Conservation (phyloP, 805 yeast species). For the Isabelozyma heimii region DNA sequence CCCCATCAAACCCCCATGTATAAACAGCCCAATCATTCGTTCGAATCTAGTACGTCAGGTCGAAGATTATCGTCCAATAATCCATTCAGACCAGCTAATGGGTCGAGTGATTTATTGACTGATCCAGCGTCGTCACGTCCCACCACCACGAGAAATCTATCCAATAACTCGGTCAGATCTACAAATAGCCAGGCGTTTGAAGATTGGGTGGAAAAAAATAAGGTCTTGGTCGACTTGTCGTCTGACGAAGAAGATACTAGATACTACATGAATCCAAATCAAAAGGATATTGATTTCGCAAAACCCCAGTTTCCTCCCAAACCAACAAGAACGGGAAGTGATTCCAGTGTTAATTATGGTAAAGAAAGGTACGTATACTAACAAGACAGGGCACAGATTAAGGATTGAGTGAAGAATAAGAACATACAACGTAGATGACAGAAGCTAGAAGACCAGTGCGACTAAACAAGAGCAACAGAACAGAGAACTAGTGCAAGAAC, state of each 20-base stretch:
- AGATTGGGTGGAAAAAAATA: constrained; percentile 55
- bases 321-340: constrained; percentile 32
- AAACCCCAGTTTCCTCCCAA: constrained; percentile 23
- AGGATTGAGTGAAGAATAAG: background rate
- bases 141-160: constrained; percentile 2
- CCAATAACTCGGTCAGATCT: background rate
- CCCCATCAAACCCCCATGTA: constrained; percentile 26
- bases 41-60: constrained; percentile 32
- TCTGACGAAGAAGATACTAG: constrained; percentile 43
- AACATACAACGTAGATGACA: too few relatives aligned
- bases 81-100: constrained; percentile 58
- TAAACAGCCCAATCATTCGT: constrained; percentile 34
- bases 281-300: constrained; percentile 3
- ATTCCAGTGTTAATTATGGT: constrained; percentile 33
- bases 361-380: background rate
- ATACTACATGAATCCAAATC: constrained; percentile 6
- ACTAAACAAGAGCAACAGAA: too few relatives aligned
- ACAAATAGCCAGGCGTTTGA: constrained; percentile 35
- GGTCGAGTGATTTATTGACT: constrained; percentile 3
- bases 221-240: constrained; percentile 37
- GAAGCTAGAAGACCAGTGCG: too few relatives aligned
- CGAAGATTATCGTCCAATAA: constrained; percentile 61
- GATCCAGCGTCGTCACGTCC: constrained; percentile 7
- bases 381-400: background rate
- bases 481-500: too few relatives aligned